phyloP scores from a whole-genome alignment of 768 basidiomycete species.

The Rhodosporidiobolus sp. region DNA sequence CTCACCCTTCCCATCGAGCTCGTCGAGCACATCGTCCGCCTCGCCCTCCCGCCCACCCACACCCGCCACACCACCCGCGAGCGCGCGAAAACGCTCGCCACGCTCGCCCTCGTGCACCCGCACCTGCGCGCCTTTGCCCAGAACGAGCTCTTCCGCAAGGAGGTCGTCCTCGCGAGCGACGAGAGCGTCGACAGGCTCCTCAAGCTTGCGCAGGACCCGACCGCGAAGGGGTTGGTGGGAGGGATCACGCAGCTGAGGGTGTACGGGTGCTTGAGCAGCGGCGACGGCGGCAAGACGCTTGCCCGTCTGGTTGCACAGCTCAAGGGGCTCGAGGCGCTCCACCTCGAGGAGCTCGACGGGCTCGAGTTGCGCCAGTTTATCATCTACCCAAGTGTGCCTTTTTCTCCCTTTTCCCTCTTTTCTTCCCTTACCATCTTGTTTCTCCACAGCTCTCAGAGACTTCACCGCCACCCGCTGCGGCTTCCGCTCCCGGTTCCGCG shows the following conservation, averaged over 20 bases:
- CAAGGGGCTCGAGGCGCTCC: background rate
- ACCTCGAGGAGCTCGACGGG: conserved; percentile 27
- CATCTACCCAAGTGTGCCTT: background rate
- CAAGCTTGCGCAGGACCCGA: background rate
- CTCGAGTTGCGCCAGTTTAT: conserved; percentile 24
- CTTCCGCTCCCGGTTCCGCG: conserved; percentile 28
- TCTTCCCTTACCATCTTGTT: background rate
- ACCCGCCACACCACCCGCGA: background rate
- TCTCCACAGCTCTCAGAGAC: background rate
- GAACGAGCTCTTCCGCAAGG: conserved; percentile 10
- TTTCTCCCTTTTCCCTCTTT: background rate
- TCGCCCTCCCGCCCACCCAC: conserved; percentile 10
- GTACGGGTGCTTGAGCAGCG: background rate
- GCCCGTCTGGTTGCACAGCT: conserved; percentile 15
- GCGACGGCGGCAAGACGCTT: conserved; percentile 17
- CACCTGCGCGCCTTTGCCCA: conserved; percentile 16
- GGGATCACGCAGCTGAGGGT: conserved; percentile 6
- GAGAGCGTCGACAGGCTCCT: background rate
- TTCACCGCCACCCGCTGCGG: conserved; percentile 16
- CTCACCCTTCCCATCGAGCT: conserved; percentile 26
- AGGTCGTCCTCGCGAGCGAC: conserved; percentile 12
- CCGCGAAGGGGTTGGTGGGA: background rate
- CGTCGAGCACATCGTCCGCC: conserved; percentile 27
- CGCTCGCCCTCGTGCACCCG: conserved; percentile 27
- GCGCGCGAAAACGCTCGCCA: background rate